phyloP scores from a whole-genome alignment of 2,329 filamentous ascomycete genomes.

The Cylindrodendrum hubeiense region DNA sequence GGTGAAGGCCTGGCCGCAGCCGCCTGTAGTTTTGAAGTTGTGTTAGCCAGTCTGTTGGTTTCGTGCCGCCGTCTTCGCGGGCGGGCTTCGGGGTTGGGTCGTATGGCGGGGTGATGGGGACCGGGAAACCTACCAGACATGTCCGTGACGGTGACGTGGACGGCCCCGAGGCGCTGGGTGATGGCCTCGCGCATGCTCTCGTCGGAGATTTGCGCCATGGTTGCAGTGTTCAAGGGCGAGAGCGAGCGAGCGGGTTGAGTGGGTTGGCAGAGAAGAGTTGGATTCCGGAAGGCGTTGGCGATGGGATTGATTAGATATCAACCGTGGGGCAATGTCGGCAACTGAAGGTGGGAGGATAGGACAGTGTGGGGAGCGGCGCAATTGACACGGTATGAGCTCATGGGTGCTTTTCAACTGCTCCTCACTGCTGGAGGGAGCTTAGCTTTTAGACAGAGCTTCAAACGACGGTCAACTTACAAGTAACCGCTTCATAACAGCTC shows the following conservation, averaged over 20 bases:
- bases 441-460: background rate
- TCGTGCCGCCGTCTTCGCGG: background rate
- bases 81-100: background rate
- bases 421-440: conserved; percentile 12
- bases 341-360: background rate
- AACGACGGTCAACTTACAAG: background rate
- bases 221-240: background rate
- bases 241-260: background rate
- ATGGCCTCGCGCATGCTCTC: conserved; percentile 77
- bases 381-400: conserved; percentile 52
- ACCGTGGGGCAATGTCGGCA: conserved; percentile 33
- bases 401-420: conserved; percentile 27
- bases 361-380: conserved; percentile 28
- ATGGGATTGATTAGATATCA: conserved; percentile 56
- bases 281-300: conserved; percentile 9
- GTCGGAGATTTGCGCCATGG: conserved; percentile 77
- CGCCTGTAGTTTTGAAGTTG: conserved; percentile 56
- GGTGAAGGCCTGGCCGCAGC: conserved; percentile 73
- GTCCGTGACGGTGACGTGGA: conserved; percentile 89
- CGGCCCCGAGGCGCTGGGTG: conserved; percentile 76
- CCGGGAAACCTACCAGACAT: conserved; percentile 78
- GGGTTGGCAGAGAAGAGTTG: conserved; percentile 18
- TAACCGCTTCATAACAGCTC: background rate
- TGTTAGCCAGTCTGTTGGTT: conserved; percentile 20
- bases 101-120: conserved; percentile 26